Evolutionary conservation across 1,284 basidiomycete genomes (phyloP), one percentile per base, ranked within the genome.

Genomic region (Puccinia polysora): DNA sequence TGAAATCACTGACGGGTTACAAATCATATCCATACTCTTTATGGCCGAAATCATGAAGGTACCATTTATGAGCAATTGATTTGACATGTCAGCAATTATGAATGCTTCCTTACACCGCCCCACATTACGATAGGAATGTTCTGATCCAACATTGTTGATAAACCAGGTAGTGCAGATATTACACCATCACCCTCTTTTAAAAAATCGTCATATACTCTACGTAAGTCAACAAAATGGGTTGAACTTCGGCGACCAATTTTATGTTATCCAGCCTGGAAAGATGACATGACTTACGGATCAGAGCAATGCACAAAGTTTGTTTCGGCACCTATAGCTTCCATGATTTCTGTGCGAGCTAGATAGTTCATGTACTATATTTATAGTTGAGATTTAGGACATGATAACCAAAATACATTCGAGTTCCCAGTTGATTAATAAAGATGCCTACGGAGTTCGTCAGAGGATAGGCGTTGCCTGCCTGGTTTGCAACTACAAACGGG

Each of bases 251-350:
- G n/a, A n/a, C n/a, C n/a, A n/a, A n/a, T n/a, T n/a, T n/a, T n/a
- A n/a, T n/a, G n/a, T n/a, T n/a, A n/a, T n/a, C n/a, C n/a, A n/a
- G n/a, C n/a, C n/a, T n/a, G n/a, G n/a, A n/a, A n/a, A n/a, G n/a
- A n/a, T n/a, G n/a, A n/a, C n/a, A n/a, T n/a, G 10, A 60, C 58
- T 60, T 60, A 60, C 58, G 4, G 15, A 60, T 60, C 58, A 36
- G 58, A n/a, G 34, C 58, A 60, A n/a, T 14, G 34, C 23, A 30
- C 58, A 32, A 12, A 60, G 5, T 15, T 23, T 34, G 30, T 15
- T 23, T 10, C n/a, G 10, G 58, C 58, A 18, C 58, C 58, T n/a
- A 60, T 60, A 20, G 30, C 32, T 30, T 8, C 18, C 25, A 14
- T 40, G 25, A 60, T 38, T 60, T 60, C 58, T 0, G 36, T 8